Evolutionary conservation across 2,329 filamentous ascomycete species (phyloP), one percentile per base, ranked within the genome.

Genomic region (Talaromyces sp.): DNA sequence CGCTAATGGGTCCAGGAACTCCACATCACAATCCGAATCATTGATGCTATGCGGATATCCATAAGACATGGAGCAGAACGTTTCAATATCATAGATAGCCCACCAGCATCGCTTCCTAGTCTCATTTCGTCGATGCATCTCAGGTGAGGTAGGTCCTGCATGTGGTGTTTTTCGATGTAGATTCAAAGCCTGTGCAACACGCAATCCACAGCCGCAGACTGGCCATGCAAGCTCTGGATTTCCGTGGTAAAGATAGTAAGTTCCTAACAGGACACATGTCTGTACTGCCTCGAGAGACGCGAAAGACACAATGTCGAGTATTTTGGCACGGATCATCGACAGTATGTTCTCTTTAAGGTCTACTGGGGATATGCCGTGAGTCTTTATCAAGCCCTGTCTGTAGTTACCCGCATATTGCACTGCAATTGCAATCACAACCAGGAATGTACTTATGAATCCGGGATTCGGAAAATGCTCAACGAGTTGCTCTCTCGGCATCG

Each of bases 31-130:
- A 48, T 75, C 72, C 0, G 41, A 50, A 30, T 72, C 71, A 0
- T 55, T 55, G 13, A 74, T 72, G 5, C 63, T 61, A 16, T 61
- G 61, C 3, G 73, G 72, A 37, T 71, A 75, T 1, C 74, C 72
- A 33, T 75, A 76, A 0, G 71, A 61, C 65, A 75, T 75, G 0
- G 72, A 74, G 48, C 70, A 75, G 19, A 75, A 73, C 0, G 70
- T 73, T 33, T 75, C 74, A 1, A 74, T 69, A 44, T 75, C 74
- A 33, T 75, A 72, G 0, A 75, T 67, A 1, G 74, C 72, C 71
- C 73, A 76, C 74, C 73, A 76, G 9, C 70, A 71, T 0, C 72
- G 66, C 16, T 75, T 74, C 11, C 66, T 48, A 0, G 64, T 62
- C 40, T 72, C 68, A 11, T 56, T 55, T 1, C 55, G 30, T 3